Evolutionary conservation across 768 basidiomycete genomes (phyloP), one percentile per base, ranked within the genome.

Genomic region (Naganishia onofrii): DNA sequence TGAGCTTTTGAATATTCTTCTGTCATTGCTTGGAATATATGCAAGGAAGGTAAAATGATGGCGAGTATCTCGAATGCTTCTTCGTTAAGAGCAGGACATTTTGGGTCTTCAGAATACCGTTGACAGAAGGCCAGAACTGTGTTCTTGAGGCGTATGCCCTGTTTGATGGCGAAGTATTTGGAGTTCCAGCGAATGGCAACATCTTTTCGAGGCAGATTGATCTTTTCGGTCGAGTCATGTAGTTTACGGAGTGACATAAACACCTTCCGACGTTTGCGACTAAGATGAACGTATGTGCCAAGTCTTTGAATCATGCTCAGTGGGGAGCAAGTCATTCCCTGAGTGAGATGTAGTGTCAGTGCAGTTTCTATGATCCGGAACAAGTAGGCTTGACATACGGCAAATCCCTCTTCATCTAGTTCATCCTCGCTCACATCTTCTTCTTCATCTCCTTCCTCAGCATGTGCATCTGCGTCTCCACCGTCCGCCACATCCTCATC

Each of bases 261-360:
- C 13, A 55, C 54, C 54, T 29, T 55, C 29, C 54, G 21, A 26
- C 54, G 54, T 29, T 55, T 55, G 54, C 54, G 23, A 29, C 54
- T 55, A 15, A 55, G 28, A 29, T 55, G 54, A 6, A 23, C 28
- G 28, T 55, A 55, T 15, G 54, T 23, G 6, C 54, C 54, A n/a
- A 55, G 54, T 15, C 54, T n/a, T 23, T 29, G 54, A 23, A 55
- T 15, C 54, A 55, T 55, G 13, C 23, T n/a, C 19, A 55, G 54
- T 23, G 54, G 54, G 23, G 54, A 55, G 29, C 54, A n/a, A 29
- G 19, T 26, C 21, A 29, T 26, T 15, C 29, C 54, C 54, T 55
- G 28, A 36, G 34, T 36, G 34, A 36, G 34, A 36, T 36, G 6
- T 12, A 36, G 4, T 36, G 34, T 36, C 34, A 36, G 34, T 36